A percentile compares a stretch with the other conserved stretches of the same genome.
phyloP scores from a whole-genome alignment of 768 basidiomycete genomes.

The Podaxis sp. region DNA sequence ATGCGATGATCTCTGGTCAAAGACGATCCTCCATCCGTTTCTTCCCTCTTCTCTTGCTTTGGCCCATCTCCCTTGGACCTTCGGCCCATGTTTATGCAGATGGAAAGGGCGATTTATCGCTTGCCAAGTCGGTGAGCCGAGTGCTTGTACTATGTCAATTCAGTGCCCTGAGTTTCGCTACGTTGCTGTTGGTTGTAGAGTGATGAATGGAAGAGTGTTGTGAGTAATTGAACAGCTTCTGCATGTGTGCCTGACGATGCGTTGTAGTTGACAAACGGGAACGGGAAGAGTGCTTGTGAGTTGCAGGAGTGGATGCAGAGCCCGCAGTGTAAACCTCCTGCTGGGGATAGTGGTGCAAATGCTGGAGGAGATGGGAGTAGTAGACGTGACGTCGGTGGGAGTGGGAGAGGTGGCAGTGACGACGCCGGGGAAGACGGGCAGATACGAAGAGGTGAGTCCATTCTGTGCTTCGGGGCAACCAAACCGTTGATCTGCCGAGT shows the following conservation, averaged over 20 bases:
- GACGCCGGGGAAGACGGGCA: background rate
- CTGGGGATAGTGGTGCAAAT: background rate
- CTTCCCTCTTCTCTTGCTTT: background rate
- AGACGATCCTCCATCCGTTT: background rate
- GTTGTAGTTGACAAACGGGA: background rate
- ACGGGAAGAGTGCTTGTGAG: background rate
- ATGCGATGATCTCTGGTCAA: slow-evolving; percentile 2
- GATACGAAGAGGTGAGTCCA: background rate
- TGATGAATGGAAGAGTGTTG: background rate
- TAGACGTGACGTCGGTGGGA: background rate
- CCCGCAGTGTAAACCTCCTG: background rate
- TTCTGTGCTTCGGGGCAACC: background rate
- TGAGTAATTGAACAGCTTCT: background rate
- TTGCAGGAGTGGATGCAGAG: background rate
- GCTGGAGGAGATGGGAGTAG: background rate
- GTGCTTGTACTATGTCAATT: background rate
- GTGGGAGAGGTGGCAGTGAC: no score
- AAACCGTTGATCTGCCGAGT: background rate
- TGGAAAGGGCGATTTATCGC: background rate
- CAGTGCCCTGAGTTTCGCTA: background rate
- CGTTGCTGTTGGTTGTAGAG: background rate
- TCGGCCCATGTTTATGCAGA: background rate
- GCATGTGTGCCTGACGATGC: background rate
- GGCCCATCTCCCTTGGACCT: background rate
- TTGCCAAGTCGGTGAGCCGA: background rate